Conservation (phyloP, 495 filamentous ascomycete species). For the Lasiosphaeris hirsuta region DNA sequence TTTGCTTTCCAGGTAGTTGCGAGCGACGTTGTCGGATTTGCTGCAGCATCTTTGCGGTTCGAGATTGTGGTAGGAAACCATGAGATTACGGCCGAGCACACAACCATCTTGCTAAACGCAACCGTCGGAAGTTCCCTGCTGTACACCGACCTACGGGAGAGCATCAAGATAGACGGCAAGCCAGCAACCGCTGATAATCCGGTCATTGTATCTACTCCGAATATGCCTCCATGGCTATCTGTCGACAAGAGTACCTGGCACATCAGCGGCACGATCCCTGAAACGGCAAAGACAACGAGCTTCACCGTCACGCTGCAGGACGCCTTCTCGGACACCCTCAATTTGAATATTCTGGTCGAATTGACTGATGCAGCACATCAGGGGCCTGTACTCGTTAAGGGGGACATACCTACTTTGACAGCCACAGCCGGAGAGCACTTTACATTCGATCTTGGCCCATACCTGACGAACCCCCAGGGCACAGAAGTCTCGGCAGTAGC, state of each 20-base stretch:
- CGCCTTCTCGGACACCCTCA: slow-evolving; percentile 59
- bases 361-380: slow-evolving; percentile 22
- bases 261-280: slow-evolving; percentile 62
- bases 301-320: slow-evolving; percentile 66
- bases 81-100: slow-evolving; percentile 58
- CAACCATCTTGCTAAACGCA: slow-evolving; percentile 56
- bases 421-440: slow-evolving; percentile 63
- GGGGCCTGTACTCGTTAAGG: slow-evolving; percentile 36
- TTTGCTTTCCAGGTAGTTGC: slow-evolving; percentile 74
- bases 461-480: slow-evolving; percentile 49
- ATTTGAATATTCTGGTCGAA: slow-evolving; percentile 59
- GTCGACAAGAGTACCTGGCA: slow-evolving; percentile 61
- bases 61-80: slow-evolving; percentile 68
- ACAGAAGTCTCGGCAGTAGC: slow-evolving; percentile 54
- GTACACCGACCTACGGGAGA: slow-evolving; percentile 51
- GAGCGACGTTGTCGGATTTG: slow-evolving; percentile 76
- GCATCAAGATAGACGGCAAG: slow-evolving; percentile 62
- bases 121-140: slow-evolving; percentile 52
- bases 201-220: slow-evolving; percentile 41
- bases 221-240: slow-evolving; percentile 66
- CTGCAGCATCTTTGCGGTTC: slow-evolving; percentile 62
- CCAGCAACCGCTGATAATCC: slow-evolving; percentile 46
- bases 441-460: slow-evolving; percentile 56
- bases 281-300: slow-evolving; percentile 52
- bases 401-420: slow-evolving; percentile 41